Evolutionary conservation across 2,329 filamentous ascomycete genomes (phyloP).

Genomic region (Pseudocercospora crystallina): DNA sequence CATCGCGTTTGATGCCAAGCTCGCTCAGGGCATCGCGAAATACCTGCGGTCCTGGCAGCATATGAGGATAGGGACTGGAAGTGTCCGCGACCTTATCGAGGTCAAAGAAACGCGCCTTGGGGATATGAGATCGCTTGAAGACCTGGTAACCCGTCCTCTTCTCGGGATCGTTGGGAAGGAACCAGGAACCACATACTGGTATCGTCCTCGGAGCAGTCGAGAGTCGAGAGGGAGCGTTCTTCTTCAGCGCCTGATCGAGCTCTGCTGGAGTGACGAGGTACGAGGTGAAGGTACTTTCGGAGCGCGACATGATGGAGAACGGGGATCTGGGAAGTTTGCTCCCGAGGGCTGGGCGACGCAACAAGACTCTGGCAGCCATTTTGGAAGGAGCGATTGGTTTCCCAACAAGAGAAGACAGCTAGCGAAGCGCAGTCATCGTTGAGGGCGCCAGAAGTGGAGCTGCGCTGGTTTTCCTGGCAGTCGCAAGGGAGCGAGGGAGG

Average conservation of each 20-base stretch:
- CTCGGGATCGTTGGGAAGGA: conserved; percentile 81
- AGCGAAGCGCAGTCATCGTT: no score
- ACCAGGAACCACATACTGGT: conserved; percentile 91
- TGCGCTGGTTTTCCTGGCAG: no score
- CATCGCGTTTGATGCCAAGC: conserved; percentile 81
- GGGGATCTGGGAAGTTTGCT: conserved; percentile 3
- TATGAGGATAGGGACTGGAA: conserved; percentile 88
- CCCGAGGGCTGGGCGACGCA: conserved; percentile 8
- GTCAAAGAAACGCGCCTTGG: conserved; percentile 91
- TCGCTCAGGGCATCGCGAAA: conserved; percentile 88
- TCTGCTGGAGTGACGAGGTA: conserved; percentile 86
- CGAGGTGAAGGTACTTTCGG: conserved; percentile 60
- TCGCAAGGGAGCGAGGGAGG: no score
- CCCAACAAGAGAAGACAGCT: not conserved
- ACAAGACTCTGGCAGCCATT: conserved; percentile 10
- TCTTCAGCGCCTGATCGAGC: conserved; percentile 76
- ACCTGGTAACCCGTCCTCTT: conserved; percentile 75
- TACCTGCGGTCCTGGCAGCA: conserved; percentile 78
- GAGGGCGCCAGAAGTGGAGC: no score
- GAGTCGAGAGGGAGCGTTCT: conserved; percentile 75
- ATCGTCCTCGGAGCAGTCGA: conserved; percentile 81
- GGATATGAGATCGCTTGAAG: conserved; percentile 81
- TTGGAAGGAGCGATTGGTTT: not conserved
- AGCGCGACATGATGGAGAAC: conserved; percentile 30
- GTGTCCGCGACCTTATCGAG: conserved; percentile 88